Evolutionary conservation across 2,329 filamentous ascomycete genomes (phyloP).

Genomic region (Colletotrichum trifolii): DNA sequence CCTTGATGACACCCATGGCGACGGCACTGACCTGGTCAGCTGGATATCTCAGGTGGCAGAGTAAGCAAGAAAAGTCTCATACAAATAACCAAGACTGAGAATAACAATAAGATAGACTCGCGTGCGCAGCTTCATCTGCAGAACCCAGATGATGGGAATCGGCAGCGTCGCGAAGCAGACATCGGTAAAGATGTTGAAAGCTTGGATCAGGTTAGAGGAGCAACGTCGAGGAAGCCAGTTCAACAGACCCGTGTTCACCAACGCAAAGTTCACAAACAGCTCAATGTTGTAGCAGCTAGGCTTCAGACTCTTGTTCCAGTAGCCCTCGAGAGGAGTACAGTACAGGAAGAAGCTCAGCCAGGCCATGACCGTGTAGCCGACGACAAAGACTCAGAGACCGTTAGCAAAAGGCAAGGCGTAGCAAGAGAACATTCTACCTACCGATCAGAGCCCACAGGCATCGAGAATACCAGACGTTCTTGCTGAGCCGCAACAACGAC

Average conservation of each 20-base stretch:
- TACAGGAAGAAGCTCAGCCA: slow-evolving; percentile 40
- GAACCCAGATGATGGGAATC: slow-evolving; percentile 52
- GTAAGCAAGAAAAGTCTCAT: slow-evolving; percentile 23
- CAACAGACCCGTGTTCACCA: slow-evolving; percentile 47
- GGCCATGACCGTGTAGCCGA: slow-evolving; percentile 39
- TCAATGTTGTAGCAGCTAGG: slow-evolving; percentile 37
- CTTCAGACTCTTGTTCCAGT: slow-evolving; percentile 38
- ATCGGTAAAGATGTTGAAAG: slow-evolving; percentile 56
- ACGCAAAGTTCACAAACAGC: slow-evolving; percentile 49
- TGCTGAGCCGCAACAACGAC: slow-evolving; percentile 39
- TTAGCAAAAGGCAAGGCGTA: not conserved
- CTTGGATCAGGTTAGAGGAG: slow-evolving; percentile 36
- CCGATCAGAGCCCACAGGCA: slow-evolving; percentile 40
- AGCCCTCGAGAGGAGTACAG: slow-evolving; percentile 39
- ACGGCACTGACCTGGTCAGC: slow-evolving; percentile 45
- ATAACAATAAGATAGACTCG: slow-evolving; percentile 53
- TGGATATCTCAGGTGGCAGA: accelerated
- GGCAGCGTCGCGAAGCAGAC: slow-evolving; percentile 55
- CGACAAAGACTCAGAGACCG: slow-evolving; percentile 35
- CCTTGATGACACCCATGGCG: slow-evolving; percentile 52
- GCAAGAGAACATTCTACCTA: not conserved
- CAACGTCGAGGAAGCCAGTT: not conserved
- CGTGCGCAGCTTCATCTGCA: slow-evolving; percentile 52
- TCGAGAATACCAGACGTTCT: slow-evolving; percentile 41
- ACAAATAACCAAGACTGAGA: slow-evolving; percentile 56